These are phyloP conservation scores for Fonsecaea multimorphosa DNA, from an alignment of 2,329 filamentous ascomycete species.

Conservation along the genomic window DNA sequence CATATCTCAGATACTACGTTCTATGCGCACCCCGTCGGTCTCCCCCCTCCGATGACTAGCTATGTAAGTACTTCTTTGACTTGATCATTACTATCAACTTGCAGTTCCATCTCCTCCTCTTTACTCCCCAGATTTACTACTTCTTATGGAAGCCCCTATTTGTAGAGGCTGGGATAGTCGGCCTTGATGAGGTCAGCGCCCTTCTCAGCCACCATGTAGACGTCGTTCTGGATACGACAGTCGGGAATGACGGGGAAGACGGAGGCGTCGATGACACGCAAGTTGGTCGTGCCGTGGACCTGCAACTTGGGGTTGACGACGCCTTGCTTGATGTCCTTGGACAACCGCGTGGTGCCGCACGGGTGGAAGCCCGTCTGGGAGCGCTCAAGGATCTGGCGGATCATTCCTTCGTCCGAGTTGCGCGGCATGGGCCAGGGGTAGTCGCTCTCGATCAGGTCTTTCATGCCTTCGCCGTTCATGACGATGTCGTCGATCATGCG, in stretches of 20 bases:
- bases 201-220: constrained; percentile 48
- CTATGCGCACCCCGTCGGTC: too few relatives aligned
- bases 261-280: constrained; percentile 46
- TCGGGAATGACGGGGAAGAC: constrained; percentile 46
- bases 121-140: neutral
- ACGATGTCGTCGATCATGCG: constrained; percentile 63
- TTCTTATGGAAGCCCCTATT: neutral
- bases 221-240: constrained; percentile 47
- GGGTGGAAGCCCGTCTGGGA: constrained; percentile 66
- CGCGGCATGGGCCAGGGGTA: constrained; percentile 68
- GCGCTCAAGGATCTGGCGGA: constrained; percentile 62
- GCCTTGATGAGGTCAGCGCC: constrained; percentile 42
- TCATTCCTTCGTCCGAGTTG: constrained; percentile 63
- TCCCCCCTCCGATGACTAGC: too few relatives aligned
- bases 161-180: constrained; percentile 7
- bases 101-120: neutral
- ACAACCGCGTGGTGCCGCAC: constrained; percentile 62
- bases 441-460: constrained; percentile 47
- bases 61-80: too few relatives aligned
- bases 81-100: neutral
- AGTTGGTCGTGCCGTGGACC: constrained; percentile 43
- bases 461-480: constrained; percentile 63
- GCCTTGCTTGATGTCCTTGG: constrained; percentile 56
- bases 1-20: too few relatives aligned
- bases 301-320: constrained; percentile 43